Conservation (phyloP, 164 flowering plant genomes). For the Warburgia ugandensis region DNA sequence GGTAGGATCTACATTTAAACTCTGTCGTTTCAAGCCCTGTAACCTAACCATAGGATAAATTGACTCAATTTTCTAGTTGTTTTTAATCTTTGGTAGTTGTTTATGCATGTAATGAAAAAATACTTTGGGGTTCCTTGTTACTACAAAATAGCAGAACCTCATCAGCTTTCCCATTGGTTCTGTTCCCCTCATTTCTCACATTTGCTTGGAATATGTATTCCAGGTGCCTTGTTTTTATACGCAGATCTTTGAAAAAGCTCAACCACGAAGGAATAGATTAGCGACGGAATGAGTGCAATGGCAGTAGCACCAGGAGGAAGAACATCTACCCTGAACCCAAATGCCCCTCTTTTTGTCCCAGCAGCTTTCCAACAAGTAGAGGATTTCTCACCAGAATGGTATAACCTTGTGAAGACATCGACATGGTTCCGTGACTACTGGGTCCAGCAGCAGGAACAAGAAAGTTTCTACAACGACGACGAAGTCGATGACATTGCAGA, state of each 20-base stretch:
- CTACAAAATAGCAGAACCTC: too few relatives aligned
- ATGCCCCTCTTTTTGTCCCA: conserved; percentile 80
- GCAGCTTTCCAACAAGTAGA: conserved; percentile 72
- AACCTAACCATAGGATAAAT: too few relatives aligned
- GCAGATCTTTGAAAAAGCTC: neutral
- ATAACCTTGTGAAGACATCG: conserved; percentile 68
- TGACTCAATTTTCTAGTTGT: too few relatives aligned
- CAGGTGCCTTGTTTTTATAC: too few relatives aligned
- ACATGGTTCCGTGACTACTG: conserved; percentile 78
- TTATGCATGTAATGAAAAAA: too few relatives aligned
- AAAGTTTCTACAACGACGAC: conserved; percentile 22
- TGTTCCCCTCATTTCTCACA: too few relatives aligned
- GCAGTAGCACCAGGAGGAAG: conserved; percentile 57
- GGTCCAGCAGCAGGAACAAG: conserved; percentile 57
- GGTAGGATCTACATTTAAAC: too few relatives aligned
- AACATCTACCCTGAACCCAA: conserved; percentile 64
- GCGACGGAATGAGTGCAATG: conserved; percentile 22
- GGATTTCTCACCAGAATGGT: conserved; percentile 96
- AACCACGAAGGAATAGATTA: neutral
- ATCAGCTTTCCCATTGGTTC: too few relatives aligned
- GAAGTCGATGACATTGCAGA: conserved; percentile 35
- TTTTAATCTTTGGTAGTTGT: too few relatives aligned
- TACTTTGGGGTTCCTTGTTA: too few relatives aligned
- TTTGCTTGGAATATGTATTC: too few relatives aligned
- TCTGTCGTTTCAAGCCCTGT: too few relatives aligned